A percentile compares a stretch with the other conserved stretches of the same genome.
phyloP scores from a whole-genome alignment of 73 alveolate genomes.

The Stentor roeselii region DNA sequence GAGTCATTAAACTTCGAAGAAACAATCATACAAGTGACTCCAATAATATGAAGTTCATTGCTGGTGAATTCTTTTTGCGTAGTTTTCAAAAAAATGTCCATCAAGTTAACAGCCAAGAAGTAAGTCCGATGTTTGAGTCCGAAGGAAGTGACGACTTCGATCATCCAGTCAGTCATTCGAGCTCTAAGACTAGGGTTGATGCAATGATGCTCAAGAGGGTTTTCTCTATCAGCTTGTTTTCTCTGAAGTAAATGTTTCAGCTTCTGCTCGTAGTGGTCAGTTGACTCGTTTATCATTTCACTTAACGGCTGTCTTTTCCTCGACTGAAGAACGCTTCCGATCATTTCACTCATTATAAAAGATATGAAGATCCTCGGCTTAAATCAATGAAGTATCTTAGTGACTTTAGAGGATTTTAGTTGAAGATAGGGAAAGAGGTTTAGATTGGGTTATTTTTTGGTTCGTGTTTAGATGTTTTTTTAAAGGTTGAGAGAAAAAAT shows the following conservation, averaged over 20 bases:
- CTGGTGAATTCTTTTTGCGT: conserved; percentile 13
- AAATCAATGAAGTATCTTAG: neutral
- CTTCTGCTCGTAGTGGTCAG: neutral
- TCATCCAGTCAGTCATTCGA: conserved; percentile 95
- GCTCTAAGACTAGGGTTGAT: conserved; percentile 2
- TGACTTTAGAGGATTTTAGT: neutral
- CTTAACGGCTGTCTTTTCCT: neutral
- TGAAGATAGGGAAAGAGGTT: too few relatives aligned
- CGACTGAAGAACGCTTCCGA: conserved; percentile 14
- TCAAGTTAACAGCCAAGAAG: conserved; percentile 77
- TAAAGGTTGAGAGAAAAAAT: too few relatives aligned
- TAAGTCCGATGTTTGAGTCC: conserved; percentile 57
- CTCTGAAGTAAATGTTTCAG: neutral
- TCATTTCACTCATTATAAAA: neutral
- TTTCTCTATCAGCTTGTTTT: neutral
- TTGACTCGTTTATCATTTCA: neutral
- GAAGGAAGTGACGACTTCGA: conserved; percentile 80
- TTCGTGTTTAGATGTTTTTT: too few relatives aligned
- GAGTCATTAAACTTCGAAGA: conserved; percentile 82
- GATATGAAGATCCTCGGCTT: neutral
- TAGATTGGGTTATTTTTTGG: too few relatives aligned
- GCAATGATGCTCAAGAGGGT: neutral
- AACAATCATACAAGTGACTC: conserved; percentile 78
- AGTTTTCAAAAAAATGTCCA: conserved; percentile 69
- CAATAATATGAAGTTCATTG: conserved; percentile 54